These are phyloP conservation scores for Cyclotella kingstonii DNA, from an alignment of 108 stramenopile species.

Conservation along the genomic window DNA sequence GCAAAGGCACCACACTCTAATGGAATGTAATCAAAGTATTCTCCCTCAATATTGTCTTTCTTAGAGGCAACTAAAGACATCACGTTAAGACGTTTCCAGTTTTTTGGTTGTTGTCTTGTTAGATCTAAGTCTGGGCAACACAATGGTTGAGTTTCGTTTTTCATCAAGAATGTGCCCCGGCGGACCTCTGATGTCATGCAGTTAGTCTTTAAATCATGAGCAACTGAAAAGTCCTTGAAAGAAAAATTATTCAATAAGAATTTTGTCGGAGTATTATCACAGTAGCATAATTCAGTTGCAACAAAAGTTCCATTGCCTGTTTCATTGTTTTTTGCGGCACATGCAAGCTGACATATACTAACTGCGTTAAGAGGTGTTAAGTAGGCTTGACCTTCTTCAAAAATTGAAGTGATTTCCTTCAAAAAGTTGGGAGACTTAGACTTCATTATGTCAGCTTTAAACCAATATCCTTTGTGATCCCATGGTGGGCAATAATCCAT, in stretches of 20 bases:
- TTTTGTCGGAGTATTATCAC: conserved; percentile 18
- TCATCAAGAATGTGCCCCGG: background rate
- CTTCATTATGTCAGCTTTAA: conserved; percentile 15
- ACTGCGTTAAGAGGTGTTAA: conserved; percentile 36
- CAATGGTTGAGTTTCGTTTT: conserved; percentile 32
- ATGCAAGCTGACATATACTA: conserved; percentile 31
- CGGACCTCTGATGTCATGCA: conserved; percentile 16
- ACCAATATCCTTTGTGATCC: conserved; percentile 45
- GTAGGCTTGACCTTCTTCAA: conserved; percentile 6
- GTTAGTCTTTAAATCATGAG: conserved; percentile 30
- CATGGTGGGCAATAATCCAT: conserved; percentile 47
- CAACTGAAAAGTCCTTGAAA: conserved; percentile 19
- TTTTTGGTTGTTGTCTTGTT: background rate
- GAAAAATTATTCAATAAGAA: conserved; percentile 15
- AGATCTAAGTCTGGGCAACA: conserved; percentile 22
- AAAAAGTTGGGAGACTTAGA: conserved; percentile 10
- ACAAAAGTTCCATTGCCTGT: conserved; percentile 8
- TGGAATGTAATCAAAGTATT: conserved; percentile 31
- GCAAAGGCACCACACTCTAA: conserved; percentile 33
- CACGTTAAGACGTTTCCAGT: conserved; percentile 17
- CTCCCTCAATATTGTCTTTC: conserved; percentile 22
- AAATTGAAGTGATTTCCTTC: background rate
- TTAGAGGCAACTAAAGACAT: conserved; percentile 6
- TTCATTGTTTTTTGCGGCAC: background rate
- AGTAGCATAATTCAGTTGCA: conserved; percentile 18